These are phyloP conservation scores for Puccinia hordei DNA, from an alignment of 1,284 basidiomycete genomes.

Conservation along the genomic window DNA sequence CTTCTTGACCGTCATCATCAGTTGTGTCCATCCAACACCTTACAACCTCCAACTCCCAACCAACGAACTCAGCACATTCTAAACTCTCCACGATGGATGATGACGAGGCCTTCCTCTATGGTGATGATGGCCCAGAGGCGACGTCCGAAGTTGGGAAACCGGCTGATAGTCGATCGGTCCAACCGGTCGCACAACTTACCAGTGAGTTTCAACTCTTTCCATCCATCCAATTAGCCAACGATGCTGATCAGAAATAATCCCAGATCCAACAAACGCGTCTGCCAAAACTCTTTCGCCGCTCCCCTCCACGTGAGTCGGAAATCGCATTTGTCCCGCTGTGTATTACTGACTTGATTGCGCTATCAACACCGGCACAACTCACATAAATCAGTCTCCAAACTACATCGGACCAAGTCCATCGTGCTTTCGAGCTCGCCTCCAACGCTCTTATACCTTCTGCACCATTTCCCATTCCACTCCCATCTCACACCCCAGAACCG, in stretches of 20 bases:
- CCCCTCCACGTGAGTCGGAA: background rate
- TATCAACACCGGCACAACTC: background rate
- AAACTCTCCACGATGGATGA: slow-evolving; percentile 33
- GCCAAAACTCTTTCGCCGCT: background rate
- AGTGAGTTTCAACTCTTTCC: background rate
- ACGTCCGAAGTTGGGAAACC: background rate
- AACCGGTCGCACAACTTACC: background rate
- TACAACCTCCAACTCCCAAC: background rate
- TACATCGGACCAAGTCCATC: slow-evolving; percentile 17
- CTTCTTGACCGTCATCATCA: background rate
- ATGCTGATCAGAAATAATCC: background rate
- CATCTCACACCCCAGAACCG: slow-evolving; percentile 2
- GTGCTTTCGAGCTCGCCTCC: background rate
- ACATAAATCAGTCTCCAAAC: background rate
- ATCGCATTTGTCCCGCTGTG: background rate
- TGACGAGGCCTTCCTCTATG: slow-evolving; percentile 49
- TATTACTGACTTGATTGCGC: background rate
- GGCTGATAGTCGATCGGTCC: background rate
- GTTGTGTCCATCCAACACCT: background rate
- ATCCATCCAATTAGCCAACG: background rate
- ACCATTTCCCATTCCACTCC: background rate
- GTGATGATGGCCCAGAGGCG: slow-evolving; percentile 2
- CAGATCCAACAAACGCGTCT: background rate
- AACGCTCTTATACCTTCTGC: background rate
- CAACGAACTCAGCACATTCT: background rate